Percentiles rank a stretch among this genome's conserved stretches.
phyloP scores from a whole-genome alignment of 2,329 filamentous ascomycete species.

The Aureobasidium sp. region DNA sequence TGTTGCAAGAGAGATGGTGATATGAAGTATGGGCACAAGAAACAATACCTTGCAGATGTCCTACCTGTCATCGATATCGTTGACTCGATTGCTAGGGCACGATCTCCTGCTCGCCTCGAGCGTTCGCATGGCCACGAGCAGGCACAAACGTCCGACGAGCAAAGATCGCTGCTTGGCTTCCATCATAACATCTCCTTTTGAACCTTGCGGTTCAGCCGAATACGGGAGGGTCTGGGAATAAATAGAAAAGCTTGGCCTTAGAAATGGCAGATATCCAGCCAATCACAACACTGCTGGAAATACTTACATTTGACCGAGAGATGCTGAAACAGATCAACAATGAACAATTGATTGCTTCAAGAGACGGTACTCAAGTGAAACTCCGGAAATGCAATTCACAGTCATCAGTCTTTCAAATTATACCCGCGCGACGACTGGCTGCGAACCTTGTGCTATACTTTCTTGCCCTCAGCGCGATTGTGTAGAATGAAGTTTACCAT shows the following conservation, averaged over 20 bases:
- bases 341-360: not conserved
- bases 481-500: too few relatives aligned
- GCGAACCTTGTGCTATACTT: not conserved
- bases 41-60: not conserved
- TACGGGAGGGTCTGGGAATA: slow-evolving; percentile 2
- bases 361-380: too few relatives aligned
- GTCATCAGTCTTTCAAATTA: not conserved
- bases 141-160: slow-evolving; percentile 1
- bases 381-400: too few relatives aligned
- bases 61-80: not conserved
- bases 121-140: not conserved
- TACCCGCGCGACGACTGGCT: not conserved
- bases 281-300: not conserved
- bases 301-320: not conserved
- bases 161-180: slow-evolving; percentile 37
- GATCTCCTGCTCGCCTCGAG: not conserved
- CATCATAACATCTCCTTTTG: slow-evolving; percentile 43
- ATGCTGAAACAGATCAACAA: slow-evolving; percentile 4
- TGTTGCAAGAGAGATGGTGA: not conserved
- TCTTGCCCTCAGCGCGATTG: not conserved
- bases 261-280: not conserved
- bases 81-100: not conserved
- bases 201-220: not conserved
- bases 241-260: not conserved
- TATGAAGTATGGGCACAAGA: not conserved